Base-by-base conservation (phyloP, 2,329 filamentous ascomycete genomes). In the Raffaelea ambrosiae region DNA sequence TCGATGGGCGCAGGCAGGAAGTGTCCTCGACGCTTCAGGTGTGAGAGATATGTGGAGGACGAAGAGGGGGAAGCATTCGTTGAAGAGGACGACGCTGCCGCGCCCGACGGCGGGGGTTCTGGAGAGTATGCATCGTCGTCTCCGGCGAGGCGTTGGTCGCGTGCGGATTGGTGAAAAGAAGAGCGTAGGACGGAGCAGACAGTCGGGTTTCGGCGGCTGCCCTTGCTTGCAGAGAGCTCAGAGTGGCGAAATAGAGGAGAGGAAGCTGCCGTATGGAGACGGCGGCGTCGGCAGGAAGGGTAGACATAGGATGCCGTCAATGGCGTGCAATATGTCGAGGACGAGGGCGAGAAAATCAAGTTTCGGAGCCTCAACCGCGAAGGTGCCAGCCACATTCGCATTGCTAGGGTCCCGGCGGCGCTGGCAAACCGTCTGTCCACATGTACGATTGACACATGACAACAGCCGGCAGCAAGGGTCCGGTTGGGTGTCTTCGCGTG, bases 371-470 rank as follows among this genome's bases (percentile, higher is more conserved):
- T 50, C 49, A 45, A 31, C 43, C 43, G 47, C 38, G 35, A 40
- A 13, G 42, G 47, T 20, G 47, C 54, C 50, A 48, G 41, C 49
- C 49, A 51, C 54, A 56, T 55, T 41, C 49, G 53, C 54, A 56
- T 55, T 41, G 49, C 50, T 53, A 50, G 44, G 47, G 45, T 41
- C 48, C 35, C 26, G 47, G 44, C 46, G 43, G 47, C 44, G 38
- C 51, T 48, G 47, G 48, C 40, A 35, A 23, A 41, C 40, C 23
- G 40, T 40, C 11, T 23, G 29, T 22, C 26, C 20, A 31, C 33
- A 35, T 43, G 46, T 43, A 35, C n/a, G 40, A 33, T 51, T 49
- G n/a, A n/a, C n/a, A 33, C 53, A 54, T 56, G 38, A 19, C 48
- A 48, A 22, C 43, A 26, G 11, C 5, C 31, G 5, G 38, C 13